Evolutionary conservation across 1,284 basidiomycete genomes (phyloP), one percentile per base, ranked within the genome.

Genomic region (Ustilago tritici): DNA sequence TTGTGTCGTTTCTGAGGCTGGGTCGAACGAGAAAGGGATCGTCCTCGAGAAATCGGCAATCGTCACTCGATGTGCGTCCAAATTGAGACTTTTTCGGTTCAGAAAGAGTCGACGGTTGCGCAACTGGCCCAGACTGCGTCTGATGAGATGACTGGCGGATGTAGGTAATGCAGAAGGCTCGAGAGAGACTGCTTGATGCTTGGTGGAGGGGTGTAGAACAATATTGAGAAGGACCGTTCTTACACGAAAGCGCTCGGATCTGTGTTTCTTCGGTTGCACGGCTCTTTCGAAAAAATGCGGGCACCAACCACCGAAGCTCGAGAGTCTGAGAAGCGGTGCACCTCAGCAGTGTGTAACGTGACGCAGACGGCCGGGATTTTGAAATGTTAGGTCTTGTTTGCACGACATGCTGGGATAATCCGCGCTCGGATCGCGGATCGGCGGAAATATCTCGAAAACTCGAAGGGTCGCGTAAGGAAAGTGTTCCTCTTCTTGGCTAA

Each of bases 401-500:
- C 23, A 28, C 23, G 17, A 50, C 49, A 50, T 49, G 7, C n/a
- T 19, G 14, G 15, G 1, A 7, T 15, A 12, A 31, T 31, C 3
- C 31, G 14, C 49, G 28, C 49, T 50, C 49, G 49, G 49, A 50
- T 34, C 49, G 49, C 54, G 54, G 54, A 23, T 15, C 54, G 19
- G 53, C 4, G 38, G 35, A 8, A 57, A 59, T 34, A 43, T 53
- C 34, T 50, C 40, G 35, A 57, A 41, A 3, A 61, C 10, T 41
- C n/a, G 35, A 65, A 57, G 55, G 56, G 56, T 58, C 63, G 57
- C 63, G 57, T 59, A 65, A 65, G 63, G 31, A 54, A 34, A 32
- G 38, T 60, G 47, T 46, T 32, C 19, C 41, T 57, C 28, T 41
- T 57, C 28, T 23, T 32, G 36, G 35, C 35, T 58, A 9, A 32